phyloP scores from a whole-genome alignment of 768 basidiomycete genomes.

The Leccinum uliginosum region DNA sequence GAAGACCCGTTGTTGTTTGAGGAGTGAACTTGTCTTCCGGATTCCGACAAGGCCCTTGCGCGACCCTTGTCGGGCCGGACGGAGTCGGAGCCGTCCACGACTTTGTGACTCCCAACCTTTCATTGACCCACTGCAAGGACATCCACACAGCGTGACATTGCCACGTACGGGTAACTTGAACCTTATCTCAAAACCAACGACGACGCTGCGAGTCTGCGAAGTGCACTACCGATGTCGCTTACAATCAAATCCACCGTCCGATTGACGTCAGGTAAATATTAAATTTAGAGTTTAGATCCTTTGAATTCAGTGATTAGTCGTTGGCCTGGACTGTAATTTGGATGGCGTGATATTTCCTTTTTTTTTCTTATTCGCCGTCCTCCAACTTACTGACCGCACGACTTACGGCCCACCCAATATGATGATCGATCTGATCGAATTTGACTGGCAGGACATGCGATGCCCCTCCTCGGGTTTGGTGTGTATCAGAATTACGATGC shows the following conservation, averaged over 20 bases:
- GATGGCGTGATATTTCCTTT: not conserved
- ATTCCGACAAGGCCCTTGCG: constrained; percentile 1
- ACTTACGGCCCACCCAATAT: not conserved
- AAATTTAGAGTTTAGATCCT: constrained; percentile 7
- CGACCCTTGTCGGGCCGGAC: not conserved
- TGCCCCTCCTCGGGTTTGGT: constrained; percentile 68
- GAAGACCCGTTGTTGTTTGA: not conserved
- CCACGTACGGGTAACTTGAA: not conserved
- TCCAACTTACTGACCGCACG: not conserved
- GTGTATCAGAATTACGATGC: constrained; percentile 66
- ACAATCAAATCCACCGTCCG: constrained; percentile 30
- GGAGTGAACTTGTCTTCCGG: not conserved
- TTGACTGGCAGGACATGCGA: constrained; percentile 40
- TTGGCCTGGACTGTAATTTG: not conserved
- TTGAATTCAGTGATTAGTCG: constrained; percentile 22
- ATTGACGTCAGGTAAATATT: constrained; percentile 33
- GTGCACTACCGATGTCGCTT: constrained; percentile 18
- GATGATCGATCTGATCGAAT: constrained; percentile 2
- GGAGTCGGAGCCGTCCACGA: not conserved
- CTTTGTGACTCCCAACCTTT: not conserved
- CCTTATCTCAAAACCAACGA: not conserved
- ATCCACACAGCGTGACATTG: not conserved
- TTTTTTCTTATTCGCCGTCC: not conserved
- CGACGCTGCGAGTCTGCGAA: not conserved
- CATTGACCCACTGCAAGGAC: not conserved